phyloP scores from a whole-genome alignment of 2,329 filamentous ascomycete species.

The Aspergillus ustus region DNA sequence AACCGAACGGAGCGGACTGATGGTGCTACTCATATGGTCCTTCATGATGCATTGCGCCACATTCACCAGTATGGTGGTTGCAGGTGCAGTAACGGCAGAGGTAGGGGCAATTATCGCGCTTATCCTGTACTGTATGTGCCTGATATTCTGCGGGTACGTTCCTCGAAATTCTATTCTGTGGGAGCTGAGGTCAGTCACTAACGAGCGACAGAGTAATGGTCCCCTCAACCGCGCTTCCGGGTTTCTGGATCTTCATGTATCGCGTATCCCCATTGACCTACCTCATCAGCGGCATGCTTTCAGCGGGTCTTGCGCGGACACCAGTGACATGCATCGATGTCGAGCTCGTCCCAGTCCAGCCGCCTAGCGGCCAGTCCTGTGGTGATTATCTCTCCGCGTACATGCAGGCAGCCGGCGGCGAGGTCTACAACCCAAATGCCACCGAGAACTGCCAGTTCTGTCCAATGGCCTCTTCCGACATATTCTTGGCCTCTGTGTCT shows the following conservation, averaged over 20 bases:
- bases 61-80: conserved; percentile 1
- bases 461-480: background rate
- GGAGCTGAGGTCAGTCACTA: background rate
- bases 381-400: conserved; percentile 2
- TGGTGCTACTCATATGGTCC: conserved; percentile 65
- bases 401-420: conserved; percentile 3
- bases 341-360: conserved; percentile 1
- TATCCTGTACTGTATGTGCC: background rate
- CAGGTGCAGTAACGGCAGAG: background rate
- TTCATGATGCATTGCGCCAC: conserved; percentile 47
- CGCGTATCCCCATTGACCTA: conserved; percentile 15
- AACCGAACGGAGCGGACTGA: conserved; percentile 60
- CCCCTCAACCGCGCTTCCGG: background rate
- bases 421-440: background rate
- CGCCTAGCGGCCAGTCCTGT: background rate
- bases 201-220: background rate
- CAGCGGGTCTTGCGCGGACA: conserved; percentile 2
- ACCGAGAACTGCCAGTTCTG: conserved; percentile 7
- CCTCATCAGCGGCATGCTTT: conserved; percentile 15
- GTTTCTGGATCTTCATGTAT: conserved; percentile 20
- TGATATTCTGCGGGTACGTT: conserved; percentile 2
- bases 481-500: background rate
- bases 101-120: background rate
- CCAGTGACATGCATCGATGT: conserved; percentile 2
- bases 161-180: background rate